Evolutionary conservation across 495 filamentous ascomycete species (phyloP).

Genomic region (Penicillium cataractarum): DNA sequence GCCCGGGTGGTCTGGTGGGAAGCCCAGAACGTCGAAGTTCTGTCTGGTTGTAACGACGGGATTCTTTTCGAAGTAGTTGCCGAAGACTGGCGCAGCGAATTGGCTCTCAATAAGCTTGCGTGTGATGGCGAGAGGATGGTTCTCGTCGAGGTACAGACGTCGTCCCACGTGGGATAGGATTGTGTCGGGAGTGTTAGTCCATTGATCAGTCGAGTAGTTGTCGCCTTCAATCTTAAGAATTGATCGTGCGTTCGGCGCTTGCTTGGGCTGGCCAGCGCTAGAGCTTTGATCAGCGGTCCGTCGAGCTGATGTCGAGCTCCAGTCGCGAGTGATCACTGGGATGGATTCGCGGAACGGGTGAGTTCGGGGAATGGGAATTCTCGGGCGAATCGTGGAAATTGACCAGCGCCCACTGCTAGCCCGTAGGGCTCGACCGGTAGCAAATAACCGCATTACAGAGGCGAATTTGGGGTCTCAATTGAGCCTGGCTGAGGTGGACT

Average conservation of each 20-base stretch:
- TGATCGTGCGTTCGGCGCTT: slow-evolving; percentile 20
- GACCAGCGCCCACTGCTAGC: slow-evolving; percentile 45
- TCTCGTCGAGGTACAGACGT: slow-evolving; percentile 79
- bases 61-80: slow-evolving; percentile 73
- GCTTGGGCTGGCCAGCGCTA: slow-evolving; percentile 8
- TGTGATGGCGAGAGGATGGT: slow-evolving; percentile 90
- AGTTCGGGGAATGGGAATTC: slow-evolving; percentile 33
- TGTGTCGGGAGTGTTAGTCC: slow-evolving; percentile 81
- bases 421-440: slow-evolving; percentile 51
- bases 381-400: slow-evolving; percentile 32
- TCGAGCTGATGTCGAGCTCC: slow-evolving; percentile 43
- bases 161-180: slow-evolving; percentile 74
- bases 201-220: slow-evolving; percentile 70
- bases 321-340: slow-evolving; percentile 29
- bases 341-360: slow-evolving; percentile 19
- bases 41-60: slow-evolving; percentile 84
- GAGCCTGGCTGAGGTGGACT: neutral
- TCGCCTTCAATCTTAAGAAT: slow-evolving; percentile 60
- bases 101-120: slow-evolving; percentile 88
- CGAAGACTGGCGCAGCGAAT: slow-evolving; percentile 74
- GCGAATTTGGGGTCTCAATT: neutral
- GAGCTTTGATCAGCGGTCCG: slow-evolving; percentile 24
- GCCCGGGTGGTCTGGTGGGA: slow-evolving; percentile 87
- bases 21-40: slow-evolving; percentile 95
- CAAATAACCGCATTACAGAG: slow-evolving; percentile 46